Base-by-base conservation (phyloP, 352 stramenopile genomes). In the Globisporangium cylindrosporum region DNA sequence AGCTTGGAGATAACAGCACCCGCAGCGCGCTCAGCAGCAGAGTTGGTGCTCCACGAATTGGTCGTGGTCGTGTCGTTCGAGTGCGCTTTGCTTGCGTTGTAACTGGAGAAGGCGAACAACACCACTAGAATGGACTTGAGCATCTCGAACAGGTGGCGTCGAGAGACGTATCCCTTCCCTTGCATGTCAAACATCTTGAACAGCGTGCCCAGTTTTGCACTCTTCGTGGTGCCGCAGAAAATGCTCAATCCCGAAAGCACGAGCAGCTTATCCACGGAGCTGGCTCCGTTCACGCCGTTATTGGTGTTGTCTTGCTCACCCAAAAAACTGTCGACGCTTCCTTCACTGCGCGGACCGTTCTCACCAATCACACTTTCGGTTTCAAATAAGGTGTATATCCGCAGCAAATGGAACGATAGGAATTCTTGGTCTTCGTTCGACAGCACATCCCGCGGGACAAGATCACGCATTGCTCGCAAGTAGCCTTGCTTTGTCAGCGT, bases 151-250 rank as follows among this genome's bases (percentile, higher is more conserved):
- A 96, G 71, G 53, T 89, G 84, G 1, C 88, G 81, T 0, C 88
- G 82, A 22, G 81, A 88, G 1, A 96, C 84, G 25, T 78, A 80
- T 0, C 86, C 87, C 53, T 88, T 76, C 14, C 77, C 72, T 8
- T 90, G 86, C 2, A 73, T 73, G 25, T 92, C 86, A 53, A 93
- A 94, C 3, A 95, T 67, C 58, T 89, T 91, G 62, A 96, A 97
- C 14, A 96, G 62, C 14, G 93, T 86, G 1, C 89, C 83, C 1
- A 99, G 83, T 68, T 99, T 99, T 2, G 83, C 84, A 71, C 93
- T 98, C 71, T 99, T 99, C 14, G 94, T 97, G 2, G 93, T 97
- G 14, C 89, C 92, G 64, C 93, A 98, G 51, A 99, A 90, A 20
- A 99, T 84, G 59, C 90, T 96, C 73, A 99, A 83, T 4, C 94